A percentile compares a stretch with the other conserved stretches of the same genome.
Conservation (phyloP, 2,329 filamentous ascomycete genomes). For the Epichloe gansuensis region DNA sequence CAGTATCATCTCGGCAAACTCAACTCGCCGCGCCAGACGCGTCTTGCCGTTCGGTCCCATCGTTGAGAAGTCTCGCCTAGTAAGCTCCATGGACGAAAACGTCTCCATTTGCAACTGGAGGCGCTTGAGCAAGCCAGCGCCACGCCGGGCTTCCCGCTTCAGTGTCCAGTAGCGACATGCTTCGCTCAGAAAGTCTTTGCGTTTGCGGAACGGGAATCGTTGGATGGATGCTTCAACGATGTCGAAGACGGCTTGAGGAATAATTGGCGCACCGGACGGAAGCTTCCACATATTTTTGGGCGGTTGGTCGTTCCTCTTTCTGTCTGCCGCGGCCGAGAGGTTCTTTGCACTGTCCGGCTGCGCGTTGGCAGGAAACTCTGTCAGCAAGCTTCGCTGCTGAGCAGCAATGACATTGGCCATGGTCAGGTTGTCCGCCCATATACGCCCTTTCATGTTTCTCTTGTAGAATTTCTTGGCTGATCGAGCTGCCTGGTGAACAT, state of each 20-base stretch:
- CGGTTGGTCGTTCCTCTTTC: conserved; percentile 51
- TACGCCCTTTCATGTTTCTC: conserved; percentile 72
- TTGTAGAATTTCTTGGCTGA: conserved; percentile 85
- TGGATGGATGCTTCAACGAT: conserved; percentile 73
- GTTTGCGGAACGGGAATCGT: conserved; percentile 67
- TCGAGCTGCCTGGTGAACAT: conserved; percentile 65
- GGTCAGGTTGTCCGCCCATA: conserved; percentile 85
- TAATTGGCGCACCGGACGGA: conserved; percentile 87
- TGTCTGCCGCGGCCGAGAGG: conserved; percentile 59
- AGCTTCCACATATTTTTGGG: conserved; percentile 61
- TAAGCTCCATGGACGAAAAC: conserved; percentile 96
- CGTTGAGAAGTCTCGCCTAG: conserved; percentile 83
- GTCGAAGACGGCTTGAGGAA: conserved; percentile 78
- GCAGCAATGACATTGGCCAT: conserved; percentile 73
- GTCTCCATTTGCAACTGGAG: conserved; percentile 91
- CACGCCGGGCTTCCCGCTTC: conserved; percentile 84
- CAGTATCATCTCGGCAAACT: conserved; percentile 69
- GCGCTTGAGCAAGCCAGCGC: conserved; percentile 83
- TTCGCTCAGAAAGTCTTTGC: conserved; percentile 86
- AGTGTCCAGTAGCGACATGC: conserved; percentile 96
- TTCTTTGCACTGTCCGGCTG: conserved; percentile 77
- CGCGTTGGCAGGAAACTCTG: conserved; percentile 66
- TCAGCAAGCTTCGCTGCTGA: conserved; percentile 48
- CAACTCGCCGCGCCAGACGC: conserved; percentile 68
- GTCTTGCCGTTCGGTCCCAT: conserved; percentile 80